Base-by-base conservation (phyloP, 495 filamentous ascomycete genomes). In the Penicillium diatomitis region DNA sequence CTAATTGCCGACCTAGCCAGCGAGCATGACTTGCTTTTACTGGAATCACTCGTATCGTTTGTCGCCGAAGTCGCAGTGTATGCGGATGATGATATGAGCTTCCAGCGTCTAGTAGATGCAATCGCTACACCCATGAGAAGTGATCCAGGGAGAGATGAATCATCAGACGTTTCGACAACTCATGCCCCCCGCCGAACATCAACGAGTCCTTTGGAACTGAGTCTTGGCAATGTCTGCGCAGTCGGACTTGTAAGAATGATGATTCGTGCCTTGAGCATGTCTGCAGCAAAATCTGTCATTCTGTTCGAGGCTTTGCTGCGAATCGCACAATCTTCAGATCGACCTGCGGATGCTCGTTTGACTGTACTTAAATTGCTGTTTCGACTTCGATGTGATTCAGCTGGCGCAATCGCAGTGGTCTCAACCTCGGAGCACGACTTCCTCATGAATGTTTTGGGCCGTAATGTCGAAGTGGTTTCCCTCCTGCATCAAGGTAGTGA, bases 361-460 rank as follows among this genome's bases (percentile, higher is more conserved):
- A 84, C 82, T 7, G 84, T 85, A 4, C 79, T 96, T 70, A 94
- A 88, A 56, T 67, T 96, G 39, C 71, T 97, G 5, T 90, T 92
- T 58, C 81, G 91, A 20, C 68, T 97, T 12, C 78, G 91, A 43
- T 87, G 87, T 30, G 87, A 96, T 60, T 85, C 81, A 32, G 78
- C 82, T 10, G 76, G 88, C 41, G 77, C 79, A 33, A 75, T 96
- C 4, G 84, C 82, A 38, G 66, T 96, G 30, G 75, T 80, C 2
- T 64, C 76, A 6, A 72, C 74, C 6, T 76, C 79, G 0, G 88
- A 94, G 54, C 81, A 78, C 38, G 81, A 85, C 54, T 77, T 76
- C 41, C 66, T 95, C 8, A 86, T 91, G 36, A 78, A 78, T 30
- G 75, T 82, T 6, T 65, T 95, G 5, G 84, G 79, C 53, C 81